A percentile compares a stretch with the other conserved stretches of the same genome.
These are phyloP conservation scores for Furcasterigmium furcatum DNA, from an alignment of 2,329 filamentous ascomycete species.

Conservation along the genomic window DNA sequence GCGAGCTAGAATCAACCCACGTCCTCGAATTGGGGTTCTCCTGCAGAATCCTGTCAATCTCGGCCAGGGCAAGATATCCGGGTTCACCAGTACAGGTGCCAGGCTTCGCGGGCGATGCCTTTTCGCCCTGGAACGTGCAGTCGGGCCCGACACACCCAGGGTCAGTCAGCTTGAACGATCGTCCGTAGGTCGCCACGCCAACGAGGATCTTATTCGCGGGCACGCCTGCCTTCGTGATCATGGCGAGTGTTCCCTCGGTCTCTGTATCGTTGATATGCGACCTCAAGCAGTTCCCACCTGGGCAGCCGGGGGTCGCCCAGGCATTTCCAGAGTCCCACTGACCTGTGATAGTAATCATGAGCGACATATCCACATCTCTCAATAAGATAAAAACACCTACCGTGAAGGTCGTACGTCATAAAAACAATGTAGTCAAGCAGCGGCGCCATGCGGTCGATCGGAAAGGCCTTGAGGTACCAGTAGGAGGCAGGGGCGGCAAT, in stretches of 20 bases:
- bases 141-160: slow-evolving; percentile 18
- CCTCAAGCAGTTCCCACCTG: not conserved
- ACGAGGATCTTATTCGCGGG: slow-evolving; percentile 27
- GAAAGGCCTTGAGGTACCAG: slow-evolving; percentile 32
- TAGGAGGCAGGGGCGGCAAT: no score
- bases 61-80: slow-evolving; percentile 23
- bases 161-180: slow-evolving; percentile 26
- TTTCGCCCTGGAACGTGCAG: slow-evolving; percentile 16
- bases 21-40: not conserved
- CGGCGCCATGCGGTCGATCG: slow-evolving; percentile 23
- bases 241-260: not conserved
- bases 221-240: no score
- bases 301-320: not conserved
- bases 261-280: not conserved
- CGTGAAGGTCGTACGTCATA: slow-evolving; percentile 29
- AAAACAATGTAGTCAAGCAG: slow-evolving; percentile 27
- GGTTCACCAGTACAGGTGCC: slow-evolving; percentile 18
- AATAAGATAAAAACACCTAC: slow-evolving; percentile 18
- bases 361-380: fast-evolving
- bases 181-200: slow-evolving; percentile 24
- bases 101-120: slow-evolving; percentile 17
- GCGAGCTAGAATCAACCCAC: no score
- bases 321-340: not conserved
- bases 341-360: not conserved
- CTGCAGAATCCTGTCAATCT: slow-evolving; percentile 19